Evolutionary conservation across 495 filamentous ascomycete genomes (phyloP).

Genomic region (Neurospora sp.): DNA sequence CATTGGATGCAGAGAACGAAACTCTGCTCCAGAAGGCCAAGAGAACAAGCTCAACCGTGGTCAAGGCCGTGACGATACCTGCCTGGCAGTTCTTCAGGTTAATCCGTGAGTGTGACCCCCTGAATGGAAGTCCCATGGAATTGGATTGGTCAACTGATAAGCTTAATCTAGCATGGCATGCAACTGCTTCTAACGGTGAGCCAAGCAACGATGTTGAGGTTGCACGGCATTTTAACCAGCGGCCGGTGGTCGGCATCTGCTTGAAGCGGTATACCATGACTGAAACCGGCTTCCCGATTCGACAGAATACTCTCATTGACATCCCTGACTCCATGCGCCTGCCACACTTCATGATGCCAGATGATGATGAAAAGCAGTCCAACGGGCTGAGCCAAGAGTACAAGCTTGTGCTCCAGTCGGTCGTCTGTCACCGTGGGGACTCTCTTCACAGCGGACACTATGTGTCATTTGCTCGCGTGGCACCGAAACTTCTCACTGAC

Average conservation of each 20-base stretch:
- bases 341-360: conserved; percentile 82
- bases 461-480: conserved; percentile 66
- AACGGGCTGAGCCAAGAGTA: conserved; percentile 51
- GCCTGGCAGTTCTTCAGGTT: conserved; percentile 96
- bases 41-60: conserved; percentile 39
- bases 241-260: conserved; percentile 83
- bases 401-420: conserved; percentile 79
- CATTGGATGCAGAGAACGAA: conserved; percentile 26
- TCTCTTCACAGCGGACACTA: conserved; percentile 92
- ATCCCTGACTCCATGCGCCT: conserved; percentile 83
- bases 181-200: conserved; percentile 33
- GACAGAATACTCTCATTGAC: conserved; percentile 74
- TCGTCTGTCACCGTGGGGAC: conserved; percentile 83
- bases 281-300: conserved; percentile 52
- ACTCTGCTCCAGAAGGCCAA: conserved; percentile 28
- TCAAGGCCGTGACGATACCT: conserved; percentile 86
- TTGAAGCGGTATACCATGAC: conserved; percentile 81
- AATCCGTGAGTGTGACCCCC: conserved; percentile 49
- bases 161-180: conserved; percentile 58
- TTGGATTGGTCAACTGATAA: conserved; percentile 29
- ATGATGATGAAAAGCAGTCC: conserved; percentile 55
- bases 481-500: conserved; percentile 42
- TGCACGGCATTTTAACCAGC: conserved; percentile 39
- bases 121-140: background rate
- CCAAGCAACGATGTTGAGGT: conserved; percentile 38